These are phyloP conservation scores for Russula lepida DNA, from an alignment of 768 basidiomycete genomes.

Conservation along the genomic window DNA sequence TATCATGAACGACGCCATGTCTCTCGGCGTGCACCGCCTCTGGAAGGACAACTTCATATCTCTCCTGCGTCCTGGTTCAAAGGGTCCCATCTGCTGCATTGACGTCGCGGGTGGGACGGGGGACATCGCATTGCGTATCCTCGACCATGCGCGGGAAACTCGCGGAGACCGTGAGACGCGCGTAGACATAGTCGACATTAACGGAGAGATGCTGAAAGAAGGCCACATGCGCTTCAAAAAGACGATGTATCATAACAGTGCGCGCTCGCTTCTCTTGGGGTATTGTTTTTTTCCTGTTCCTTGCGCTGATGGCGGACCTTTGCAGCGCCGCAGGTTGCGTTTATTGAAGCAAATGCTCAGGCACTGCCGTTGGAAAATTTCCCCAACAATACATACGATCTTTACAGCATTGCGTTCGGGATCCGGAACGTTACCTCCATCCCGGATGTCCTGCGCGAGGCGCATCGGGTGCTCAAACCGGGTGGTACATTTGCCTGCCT, in stretches of 20 bases:
- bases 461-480: constrained; percentile 89
- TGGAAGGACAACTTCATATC: constrained; percentile 94
- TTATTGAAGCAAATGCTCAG: constrained; percentile 92
- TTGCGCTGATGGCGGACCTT: constrained; percentile 6
- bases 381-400: constrained; percentile 75
- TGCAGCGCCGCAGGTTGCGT: constrained; percentile 84
- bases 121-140: constrained; percentile 89
- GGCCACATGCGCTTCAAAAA: constrained; percentile 85
- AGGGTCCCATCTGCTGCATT: constrained; percentile 70
- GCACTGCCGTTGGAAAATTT: constrained; percentile 58
- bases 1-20: constrained; percentile 99
- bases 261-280: constrained; percentile 24
- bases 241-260: constrained; percentile 98
- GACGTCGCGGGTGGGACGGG: constrained; percentile 98
- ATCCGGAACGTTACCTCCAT: constrained; percentile 96
- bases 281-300: background rate
- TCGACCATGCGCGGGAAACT: constrained; percentile 84
- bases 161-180: constrained; percentile 84
- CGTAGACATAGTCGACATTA: constrained; percentile 91
- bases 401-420: constrained; percentile 98
- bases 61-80: constrained; percentile 64
- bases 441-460: constrained; percentile 78
- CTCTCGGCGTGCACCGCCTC: constrained; percentile 87
- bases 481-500: constrained; percentile 93
- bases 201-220: constrained; percentile 90